Conservation (phyloP, 192 early-diverging fungal genomes). For the Physocladia obscura region DNA sequence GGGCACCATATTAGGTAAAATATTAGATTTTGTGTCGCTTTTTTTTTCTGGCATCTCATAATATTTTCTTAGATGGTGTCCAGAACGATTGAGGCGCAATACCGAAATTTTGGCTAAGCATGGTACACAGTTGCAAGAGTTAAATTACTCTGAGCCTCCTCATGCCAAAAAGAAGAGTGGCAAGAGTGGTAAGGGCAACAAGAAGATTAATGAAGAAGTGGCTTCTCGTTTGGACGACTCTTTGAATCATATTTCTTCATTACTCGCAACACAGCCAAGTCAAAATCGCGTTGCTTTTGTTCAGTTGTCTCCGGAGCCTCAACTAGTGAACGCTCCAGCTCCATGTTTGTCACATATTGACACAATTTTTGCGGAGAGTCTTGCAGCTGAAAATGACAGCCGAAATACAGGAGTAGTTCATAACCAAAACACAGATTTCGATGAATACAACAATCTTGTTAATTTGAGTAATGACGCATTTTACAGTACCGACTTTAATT, state of each 20-base stretch:
- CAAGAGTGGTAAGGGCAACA: no score
- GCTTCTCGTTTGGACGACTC: no score
- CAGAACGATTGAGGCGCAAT: not conserved
- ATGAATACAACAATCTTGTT: not conserved
- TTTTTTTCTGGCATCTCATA: no score
- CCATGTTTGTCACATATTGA: not conserved
- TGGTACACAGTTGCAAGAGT: not conserved
- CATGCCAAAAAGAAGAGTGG: not conserved
- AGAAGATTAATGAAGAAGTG: no score
- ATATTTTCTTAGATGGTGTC: constrained; percentile 28
- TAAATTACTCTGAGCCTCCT: not conserved
- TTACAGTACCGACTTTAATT: not conserved
- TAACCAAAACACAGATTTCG: no score
- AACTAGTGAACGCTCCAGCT: no score
- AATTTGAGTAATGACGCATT: not conserved
- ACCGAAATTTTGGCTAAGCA: not conserved
- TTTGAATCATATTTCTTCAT: no score
- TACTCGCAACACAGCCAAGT: no score
- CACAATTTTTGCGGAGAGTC: not conserved
- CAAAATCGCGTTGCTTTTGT: not conserved
- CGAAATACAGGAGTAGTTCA: no score
- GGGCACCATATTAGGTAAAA: constrained; percentile 21
- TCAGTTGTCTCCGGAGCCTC: no score
- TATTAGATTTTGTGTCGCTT: no score
- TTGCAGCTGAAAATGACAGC: no score